A percentile compares a stretch with the other conserved stretches of the same genome.
These are phyloP conservation scores for Suillus ampliporus DNA, from an alignment of 768 basidiomycete species.

Conservation along the genomic window DNA sequence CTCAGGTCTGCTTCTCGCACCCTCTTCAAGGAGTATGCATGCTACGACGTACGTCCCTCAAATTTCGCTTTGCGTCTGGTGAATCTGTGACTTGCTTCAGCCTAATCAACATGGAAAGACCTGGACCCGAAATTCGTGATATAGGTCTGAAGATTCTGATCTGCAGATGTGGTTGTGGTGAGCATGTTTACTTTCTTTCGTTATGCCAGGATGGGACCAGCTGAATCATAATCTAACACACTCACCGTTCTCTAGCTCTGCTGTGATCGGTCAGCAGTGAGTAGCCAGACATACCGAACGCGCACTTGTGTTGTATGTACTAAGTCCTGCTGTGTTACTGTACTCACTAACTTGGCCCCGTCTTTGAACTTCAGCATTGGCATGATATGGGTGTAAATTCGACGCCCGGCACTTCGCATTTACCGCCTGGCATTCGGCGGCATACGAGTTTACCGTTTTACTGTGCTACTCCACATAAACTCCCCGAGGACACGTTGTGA, in stretches of 20 bases:
- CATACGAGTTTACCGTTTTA: not conserved
- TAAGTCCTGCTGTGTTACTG: not conserved
- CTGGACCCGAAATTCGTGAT: not conserved
- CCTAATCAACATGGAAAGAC: not conserved
- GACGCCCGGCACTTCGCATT: not conserved
- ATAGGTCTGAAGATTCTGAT: too few species aligned
- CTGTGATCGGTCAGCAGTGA: not conserved
- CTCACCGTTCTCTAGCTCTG: not conserved
- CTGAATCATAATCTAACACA: not conserved
- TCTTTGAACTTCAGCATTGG: not conserved
- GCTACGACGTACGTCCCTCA: not conserved
- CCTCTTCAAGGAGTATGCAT: too few species aligned
- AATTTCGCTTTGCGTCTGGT: not conserved
- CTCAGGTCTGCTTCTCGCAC: not conserved
- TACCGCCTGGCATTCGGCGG: too few species aligned
- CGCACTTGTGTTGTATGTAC: not conserved
- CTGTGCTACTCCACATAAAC: too few species aligned
- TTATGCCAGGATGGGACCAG: not conserved
- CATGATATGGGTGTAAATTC: not conserved
- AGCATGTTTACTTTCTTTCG: not conserved
- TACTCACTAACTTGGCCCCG: not conserved
- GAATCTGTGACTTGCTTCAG: not conserved
- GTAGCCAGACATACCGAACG: not conserved
- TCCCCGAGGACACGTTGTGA: not conserved
- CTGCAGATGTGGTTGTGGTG: not conserved